phyloP scores from a whole-genome alignment of 352 stramenopile species.

The Globisporangium splendens region DNA sequence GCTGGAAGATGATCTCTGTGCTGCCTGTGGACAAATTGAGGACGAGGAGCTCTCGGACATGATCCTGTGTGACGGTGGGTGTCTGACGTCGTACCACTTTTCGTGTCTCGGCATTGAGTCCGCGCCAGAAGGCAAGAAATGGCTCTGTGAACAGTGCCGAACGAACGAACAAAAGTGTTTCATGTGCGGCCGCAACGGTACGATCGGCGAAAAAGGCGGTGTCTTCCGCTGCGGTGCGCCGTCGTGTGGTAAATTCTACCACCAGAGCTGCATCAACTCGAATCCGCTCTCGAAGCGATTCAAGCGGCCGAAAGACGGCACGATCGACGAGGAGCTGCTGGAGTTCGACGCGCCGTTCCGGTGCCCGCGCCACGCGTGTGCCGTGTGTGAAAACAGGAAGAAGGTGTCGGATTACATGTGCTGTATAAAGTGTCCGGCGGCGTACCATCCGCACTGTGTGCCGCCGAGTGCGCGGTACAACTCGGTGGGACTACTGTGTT shows the following conservation, averaged over 20 bases:
- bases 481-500: constrained; percentile 89
- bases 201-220: constrained; percentile 82
- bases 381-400: constrained; percentile 76
- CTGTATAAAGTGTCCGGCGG: constrained; percentile 90
- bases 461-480: constrained; percentile 90
- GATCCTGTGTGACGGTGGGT: constrained; percentile 92
- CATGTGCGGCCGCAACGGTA: constrained; percentile 84
- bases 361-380: constrained; percentile 87
- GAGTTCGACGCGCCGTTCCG: constrained; percentile 78
- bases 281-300: constrained; percentile 56
- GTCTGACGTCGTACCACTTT: constrained; percentile 90
- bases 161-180: constrained; percentile 88
- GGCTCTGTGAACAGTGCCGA: constrained; percentile 90
- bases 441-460: constrained; percentile 93
- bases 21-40: constrained; percentile 76
- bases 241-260: constrained; percentile 83
- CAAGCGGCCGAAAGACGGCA: constrained; percentile 24
- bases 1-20: constrained; percentile 78
- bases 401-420: constrained; percentile 78
- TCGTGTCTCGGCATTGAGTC: constrained; percentile 84
- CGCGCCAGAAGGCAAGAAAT: constrained; percentile 68
- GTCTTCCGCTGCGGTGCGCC: constrained; percentile 68
- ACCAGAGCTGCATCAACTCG: constrained; percentile 69
- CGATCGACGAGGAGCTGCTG: constrained; percentile 39
- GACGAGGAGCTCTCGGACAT: constrained; percentile 80